These are phyloP conservation scores for Eutypa lata DNA, from an alignment of 2,329 filamentous ascomycete genomes.

Conservation along the genomic window DNA sequence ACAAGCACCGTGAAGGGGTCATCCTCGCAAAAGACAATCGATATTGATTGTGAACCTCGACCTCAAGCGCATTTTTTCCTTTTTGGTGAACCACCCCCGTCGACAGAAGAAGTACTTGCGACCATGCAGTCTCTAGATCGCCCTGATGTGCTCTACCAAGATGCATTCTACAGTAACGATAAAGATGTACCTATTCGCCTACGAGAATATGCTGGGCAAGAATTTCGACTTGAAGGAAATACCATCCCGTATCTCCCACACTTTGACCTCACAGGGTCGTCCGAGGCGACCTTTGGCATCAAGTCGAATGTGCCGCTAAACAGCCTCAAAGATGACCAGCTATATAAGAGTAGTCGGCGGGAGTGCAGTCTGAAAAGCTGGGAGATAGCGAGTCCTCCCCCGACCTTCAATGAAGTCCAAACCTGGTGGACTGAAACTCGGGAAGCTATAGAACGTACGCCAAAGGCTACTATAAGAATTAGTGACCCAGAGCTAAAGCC, in stretches of 20 bases:
- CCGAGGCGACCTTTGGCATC: conserved; percentile 53
- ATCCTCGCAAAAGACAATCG: conserved; percentile 5
- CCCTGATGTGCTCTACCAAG: conserved; percentile 74
- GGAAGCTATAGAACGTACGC: conserved; percentile 9
- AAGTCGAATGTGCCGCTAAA: conserved; percentile 46
- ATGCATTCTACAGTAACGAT: conserved; percentile 82
- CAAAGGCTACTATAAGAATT: conserved; percentile 16
- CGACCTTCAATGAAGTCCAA: conserved; percentile 65
- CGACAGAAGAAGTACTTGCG: conserved; percentile 41
- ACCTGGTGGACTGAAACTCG: conserved; percentile 58
- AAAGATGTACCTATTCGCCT: conserved; percentile 73
- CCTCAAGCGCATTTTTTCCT: conserved; percentile 26
- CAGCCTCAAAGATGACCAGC: conserved; percentile 45
- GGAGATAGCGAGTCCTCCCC: conserved; percentile 72
- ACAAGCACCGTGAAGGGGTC: conserved; percentile 10
- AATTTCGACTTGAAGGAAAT: conserved; percentile 74
- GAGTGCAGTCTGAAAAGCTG: conserved; percentile 66
- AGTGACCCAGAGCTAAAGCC: conserved; percentile 25
- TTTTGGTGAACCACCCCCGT: conserved; percentile 31
- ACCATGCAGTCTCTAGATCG: conserved; percentile 57
- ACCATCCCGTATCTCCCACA: conserved; percentile 75
- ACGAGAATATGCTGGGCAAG: conserved; percentile 82
- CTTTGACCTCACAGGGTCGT: conserved; percentile 65
- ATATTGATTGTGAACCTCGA: conserved; percentile 23
- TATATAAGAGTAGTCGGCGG: conserved; percentile 49